Evolutionary conservation across 2,329 filamentous ascomycete genomes (phyloP).

Genomic region (Alternaria brassicicola): DNA sequence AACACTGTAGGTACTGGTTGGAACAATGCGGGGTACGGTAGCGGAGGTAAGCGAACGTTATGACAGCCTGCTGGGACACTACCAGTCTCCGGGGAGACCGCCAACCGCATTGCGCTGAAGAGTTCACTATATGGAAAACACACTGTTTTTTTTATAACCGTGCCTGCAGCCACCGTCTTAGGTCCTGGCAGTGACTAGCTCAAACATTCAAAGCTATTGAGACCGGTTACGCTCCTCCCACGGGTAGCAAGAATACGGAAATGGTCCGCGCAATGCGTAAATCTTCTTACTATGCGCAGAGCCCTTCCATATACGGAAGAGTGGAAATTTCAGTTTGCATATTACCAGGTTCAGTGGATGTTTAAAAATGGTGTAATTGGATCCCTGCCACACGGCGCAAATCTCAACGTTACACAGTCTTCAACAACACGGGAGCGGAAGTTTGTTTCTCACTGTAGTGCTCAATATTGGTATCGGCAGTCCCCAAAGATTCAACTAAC

Average conservation of each 20-base stretch:
- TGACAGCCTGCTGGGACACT: slow-evolving; percentile 9
- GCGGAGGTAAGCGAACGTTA: slow-evolving; percentile 18
- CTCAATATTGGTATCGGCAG: neutral
- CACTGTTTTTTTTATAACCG: slow-evolving; percentile 39
- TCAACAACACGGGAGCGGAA: neutral
- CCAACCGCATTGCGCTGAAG: neutral
- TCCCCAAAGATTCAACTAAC: neutral
- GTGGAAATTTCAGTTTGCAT: neutral
- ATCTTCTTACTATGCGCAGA: neutral
- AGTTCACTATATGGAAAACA: slow-evolving; percentile 16
- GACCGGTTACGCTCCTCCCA: neutral
- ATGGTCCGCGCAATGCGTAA: neutral
- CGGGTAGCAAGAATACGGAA: neutral
- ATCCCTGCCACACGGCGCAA: neutral
- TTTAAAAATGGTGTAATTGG: neutral
- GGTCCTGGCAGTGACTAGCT: neutral
- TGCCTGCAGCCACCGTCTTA: slow-evolving; percentile 30
- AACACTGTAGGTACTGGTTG: neutral
- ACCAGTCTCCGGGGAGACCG: slow-evolving; percentile 11
- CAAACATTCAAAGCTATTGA: neutral
- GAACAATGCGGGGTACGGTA: slow-evolving; percentile 14
- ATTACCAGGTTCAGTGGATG: neutral
- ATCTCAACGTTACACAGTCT: neutral
- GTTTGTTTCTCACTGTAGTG: neutral
- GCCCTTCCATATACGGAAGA: neutral